These are phyloP conservation scores for Fusarium sp. DNA, from an alignment of 2,329 filamentous ascomycete species.

Conservation along the genomic window DNA sequence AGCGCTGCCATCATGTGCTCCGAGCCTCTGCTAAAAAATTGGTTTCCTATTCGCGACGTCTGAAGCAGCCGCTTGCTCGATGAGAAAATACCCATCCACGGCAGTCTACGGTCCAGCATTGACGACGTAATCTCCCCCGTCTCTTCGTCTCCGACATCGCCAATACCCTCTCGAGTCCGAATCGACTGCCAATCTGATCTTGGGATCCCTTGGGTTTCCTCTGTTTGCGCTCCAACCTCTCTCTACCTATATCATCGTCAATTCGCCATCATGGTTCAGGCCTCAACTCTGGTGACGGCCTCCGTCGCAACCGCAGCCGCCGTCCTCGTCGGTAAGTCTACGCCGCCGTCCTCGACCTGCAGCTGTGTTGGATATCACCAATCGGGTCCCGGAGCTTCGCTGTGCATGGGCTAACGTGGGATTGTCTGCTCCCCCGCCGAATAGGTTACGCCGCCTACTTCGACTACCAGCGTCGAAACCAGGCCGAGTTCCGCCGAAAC, in stretches of 20 bases:
- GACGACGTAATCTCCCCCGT: constrained; percentile 36
- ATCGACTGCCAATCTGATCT: constrained; percentile 15
- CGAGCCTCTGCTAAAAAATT: constrained; percentile 44
- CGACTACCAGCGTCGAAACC: constrained; percentile 72
- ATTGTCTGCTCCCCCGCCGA: background rate
- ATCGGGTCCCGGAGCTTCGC: constrained; percentile 1
- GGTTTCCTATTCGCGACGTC: constrained; percentile 44
- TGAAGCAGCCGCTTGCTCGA: constrained; percentile 43
- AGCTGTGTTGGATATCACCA: background rate
- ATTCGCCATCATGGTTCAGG: constrained; percentile 57
- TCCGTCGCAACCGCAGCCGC: constrained; percentile 70
- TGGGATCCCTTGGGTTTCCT: constrained; percentile 16
- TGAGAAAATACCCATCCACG: constrained; percentile 26
- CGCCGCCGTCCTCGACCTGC: constrained; percentile 4
- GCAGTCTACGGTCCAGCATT: constrained; percentile 24
- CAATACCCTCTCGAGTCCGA: constrained; percentile 14
- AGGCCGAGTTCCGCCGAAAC: constrained; percentile 73
- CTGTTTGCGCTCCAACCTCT: constrained; percentile 15
- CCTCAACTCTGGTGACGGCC: constrained; percentile 68
- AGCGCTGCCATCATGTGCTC: constrained; percentile 42
- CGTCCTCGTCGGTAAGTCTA: constrained; percentile 65
- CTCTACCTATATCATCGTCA: constrained; percentile 32
- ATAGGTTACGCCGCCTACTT: constrained; percentile 75
- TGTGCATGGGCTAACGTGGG: constrained; percentile 33
- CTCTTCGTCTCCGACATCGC: constrained; percentile 18